Conservation (phyloP, 2,329 filamentous ascomycete genomes). For the Metarhizium robertsii region DNA sequence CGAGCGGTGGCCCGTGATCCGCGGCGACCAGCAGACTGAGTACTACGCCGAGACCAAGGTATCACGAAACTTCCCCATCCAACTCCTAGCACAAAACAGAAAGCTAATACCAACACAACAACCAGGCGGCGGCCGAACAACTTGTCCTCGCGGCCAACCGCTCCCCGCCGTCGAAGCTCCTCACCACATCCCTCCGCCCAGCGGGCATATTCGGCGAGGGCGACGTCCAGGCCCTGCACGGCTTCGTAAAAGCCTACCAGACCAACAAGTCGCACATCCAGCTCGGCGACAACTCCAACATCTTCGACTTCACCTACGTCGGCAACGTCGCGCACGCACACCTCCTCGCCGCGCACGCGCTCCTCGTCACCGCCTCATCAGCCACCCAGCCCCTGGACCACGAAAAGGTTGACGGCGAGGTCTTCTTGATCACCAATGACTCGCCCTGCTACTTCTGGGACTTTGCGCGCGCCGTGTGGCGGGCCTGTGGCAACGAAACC, state of each 20-base stretch:
- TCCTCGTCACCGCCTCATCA: conserved; percentile 52
- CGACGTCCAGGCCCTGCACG: conserved; percentile 66
- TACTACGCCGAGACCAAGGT: conserved; percentile 93
- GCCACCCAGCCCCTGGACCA: conserved; percentile 56
- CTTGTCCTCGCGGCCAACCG: conserved; percentile 71
- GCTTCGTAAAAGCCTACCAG: conserved; percentile 63
- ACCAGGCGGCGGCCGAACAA: conserved; percentile 64
- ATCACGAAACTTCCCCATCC: neutral
- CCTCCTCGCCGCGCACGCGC: conserved; percentile 65
- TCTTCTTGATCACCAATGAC: conserved; percentile 87
- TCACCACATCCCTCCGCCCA: conserved; percentile 75
- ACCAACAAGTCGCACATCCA: conserved; percentile 66
- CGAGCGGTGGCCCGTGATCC: conserved; percentile 70
- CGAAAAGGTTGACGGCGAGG: conserved; percentile 73
- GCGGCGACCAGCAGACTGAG: conserved; percentile 60
- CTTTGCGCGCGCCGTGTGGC: conserved; percentile 72
- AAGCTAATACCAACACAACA: neutral
- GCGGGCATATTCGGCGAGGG: conserved; percentile 87
- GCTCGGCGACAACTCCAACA: conserved; percentile 59
- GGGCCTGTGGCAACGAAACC: conserved; percentile 41
- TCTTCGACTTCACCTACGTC: conserved; percentile 57
- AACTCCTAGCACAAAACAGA: neutral
- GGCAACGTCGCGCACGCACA: conserved; percentile 66
- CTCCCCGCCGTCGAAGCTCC: conserved; percentile 43
- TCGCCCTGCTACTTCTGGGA: conserved; percentile 87